phyloP scores from a whole-genome alignment of 176 grass and related monocot genomes.

The Alloteropsis semialata region DNA sequence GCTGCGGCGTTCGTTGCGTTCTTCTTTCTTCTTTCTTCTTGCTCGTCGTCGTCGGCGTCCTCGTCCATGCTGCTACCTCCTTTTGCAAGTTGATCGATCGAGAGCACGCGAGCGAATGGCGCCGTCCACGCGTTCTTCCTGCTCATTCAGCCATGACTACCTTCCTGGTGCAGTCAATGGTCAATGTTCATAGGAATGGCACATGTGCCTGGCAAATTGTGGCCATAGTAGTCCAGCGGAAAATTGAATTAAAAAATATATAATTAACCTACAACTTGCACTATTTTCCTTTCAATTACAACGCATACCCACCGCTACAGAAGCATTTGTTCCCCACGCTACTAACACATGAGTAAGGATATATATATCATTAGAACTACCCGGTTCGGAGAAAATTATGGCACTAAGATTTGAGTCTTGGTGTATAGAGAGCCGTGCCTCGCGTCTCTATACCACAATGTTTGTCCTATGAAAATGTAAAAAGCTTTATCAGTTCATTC shows the following conservation, averaged over 20 bases:
- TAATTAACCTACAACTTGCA: not conserved
- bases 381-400: not conserved
- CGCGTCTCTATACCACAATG: not conserved
- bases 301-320: not conserved
- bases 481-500: not conserved
- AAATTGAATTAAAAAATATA: not conserved
- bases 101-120: not conserved
- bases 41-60: not conserved
- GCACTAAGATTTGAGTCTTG: not conserved
- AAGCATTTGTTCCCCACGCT: too few species aligned
- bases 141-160: constrained; percentile 6
- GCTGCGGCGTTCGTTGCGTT: not conserved
- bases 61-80: not conserved
- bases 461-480: not conserved
- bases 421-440: not conserved
- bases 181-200: constrained; percentile 25
- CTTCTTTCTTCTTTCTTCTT: not conserved
- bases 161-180: constrained; percentile 14
- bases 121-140: not conserved
- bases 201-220: not conserved
- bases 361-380: not conserved
- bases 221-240: not conserved
- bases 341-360: too few species aligned
- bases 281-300: not conserved
- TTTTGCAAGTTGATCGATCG: not conserved